These are phyloP conservation scores for Botryococcus braunii DNA, from an alignment of 163 green algal species.

Conservation along the genomic window DNA sequence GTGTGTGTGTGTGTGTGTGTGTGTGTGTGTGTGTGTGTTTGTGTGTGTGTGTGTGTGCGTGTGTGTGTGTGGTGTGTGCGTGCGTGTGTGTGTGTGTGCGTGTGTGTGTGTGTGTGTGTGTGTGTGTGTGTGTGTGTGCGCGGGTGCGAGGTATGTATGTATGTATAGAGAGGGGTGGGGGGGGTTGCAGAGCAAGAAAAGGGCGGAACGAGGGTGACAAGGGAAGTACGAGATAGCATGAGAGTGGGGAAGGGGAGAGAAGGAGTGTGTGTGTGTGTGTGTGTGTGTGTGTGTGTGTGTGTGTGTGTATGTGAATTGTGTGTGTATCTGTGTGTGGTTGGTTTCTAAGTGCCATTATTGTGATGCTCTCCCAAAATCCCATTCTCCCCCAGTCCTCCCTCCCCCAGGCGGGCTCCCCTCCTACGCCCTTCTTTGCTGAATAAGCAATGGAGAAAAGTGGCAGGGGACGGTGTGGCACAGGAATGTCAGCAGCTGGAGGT, in stretches of 20 bases:
- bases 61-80: background rate
- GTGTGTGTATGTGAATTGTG: background rate
- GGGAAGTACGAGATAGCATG: too few species aligned
- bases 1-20: background rate
- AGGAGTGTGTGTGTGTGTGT: background rate
- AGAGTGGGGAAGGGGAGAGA: too few species aligned
- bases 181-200: too few species aligned
- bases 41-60: background rate
- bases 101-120: too few species aligned
- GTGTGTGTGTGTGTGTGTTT: background rate
- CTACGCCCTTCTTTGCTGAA: background rate
- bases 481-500: conserved; percentile 54
- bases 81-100: too few species aligned
- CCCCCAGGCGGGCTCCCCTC: background rate
- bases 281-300: background rate
- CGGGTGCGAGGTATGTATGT: too few species aligned
- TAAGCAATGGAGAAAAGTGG: background rate
- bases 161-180: too few species aligned
- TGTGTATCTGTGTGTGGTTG: background rate
- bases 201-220: too few species aligned
- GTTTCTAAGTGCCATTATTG: background rate
- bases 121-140: too few species aligned
- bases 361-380: background rate
- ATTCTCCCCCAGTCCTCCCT: background rate
- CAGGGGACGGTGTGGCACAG: conserved; percentile 16